Evolutionary conservation across 495 filamentous ascomycete genomes (phyloP).

Genomic region (Xanthoparmelia taractica): DNA sequence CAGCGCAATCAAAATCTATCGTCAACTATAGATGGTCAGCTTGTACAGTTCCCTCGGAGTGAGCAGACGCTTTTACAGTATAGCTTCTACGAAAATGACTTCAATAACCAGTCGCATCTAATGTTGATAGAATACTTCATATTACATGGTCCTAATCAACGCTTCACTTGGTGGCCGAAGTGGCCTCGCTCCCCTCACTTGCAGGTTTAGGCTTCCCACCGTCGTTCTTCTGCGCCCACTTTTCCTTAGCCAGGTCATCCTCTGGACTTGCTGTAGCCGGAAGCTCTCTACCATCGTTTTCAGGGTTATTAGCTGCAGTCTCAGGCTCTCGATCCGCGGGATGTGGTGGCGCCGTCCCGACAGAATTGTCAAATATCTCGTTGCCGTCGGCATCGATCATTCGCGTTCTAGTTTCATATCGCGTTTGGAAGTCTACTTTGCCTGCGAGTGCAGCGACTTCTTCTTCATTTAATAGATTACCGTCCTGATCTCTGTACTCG

Average conservation of each 20-base stretch:
- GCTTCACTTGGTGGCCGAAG: conserved; percentile 48
- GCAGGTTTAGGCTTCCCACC: conserved; percentile 60
- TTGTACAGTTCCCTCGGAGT: background rate
- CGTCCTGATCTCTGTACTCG: conserved; percentile 91
- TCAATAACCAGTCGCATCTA: background rate
- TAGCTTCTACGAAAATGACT: background rate
- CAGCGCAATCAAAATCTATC: background rate
- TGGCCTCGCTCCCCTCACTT: conserved; percentile 68
- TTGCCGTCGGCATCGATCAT: conserved; percentile 72
- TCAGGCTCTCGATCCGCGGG: conserved; percentile 66
- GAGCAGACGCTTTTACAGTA: background rate
- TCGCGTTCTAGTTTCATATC: conserved; percentile 83
- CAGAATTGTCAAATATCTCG: conserved; percentile 47
- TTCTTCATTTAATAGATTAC: conserved; percentile 75
- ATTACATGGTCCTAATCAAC: conserved; percentile 12
- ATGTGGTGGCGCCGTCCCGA: conserved; percentile 64
- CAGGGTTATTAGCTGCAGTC: conserved; percentile 37
- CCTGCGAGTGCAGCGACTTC: conserved; percentile 76
- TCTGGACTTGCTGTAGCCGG: conserved; percentile 38
- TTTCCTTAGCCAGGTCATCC: conserved; percentile 55
- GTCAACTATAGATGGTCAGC: no score
- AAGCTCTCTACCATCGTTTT: conserved; percentile 26
- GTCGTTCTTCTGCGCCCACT: conserved; percentile 48
- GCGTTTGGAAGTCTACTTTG: conserved; percentile 89
- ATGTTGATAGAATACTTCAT: conserved; percentile 9